phyloP scores from a whole-genome alignment of 768 basidiomycete genomes.

The Xerocomellus chrysenteron region DNA sequence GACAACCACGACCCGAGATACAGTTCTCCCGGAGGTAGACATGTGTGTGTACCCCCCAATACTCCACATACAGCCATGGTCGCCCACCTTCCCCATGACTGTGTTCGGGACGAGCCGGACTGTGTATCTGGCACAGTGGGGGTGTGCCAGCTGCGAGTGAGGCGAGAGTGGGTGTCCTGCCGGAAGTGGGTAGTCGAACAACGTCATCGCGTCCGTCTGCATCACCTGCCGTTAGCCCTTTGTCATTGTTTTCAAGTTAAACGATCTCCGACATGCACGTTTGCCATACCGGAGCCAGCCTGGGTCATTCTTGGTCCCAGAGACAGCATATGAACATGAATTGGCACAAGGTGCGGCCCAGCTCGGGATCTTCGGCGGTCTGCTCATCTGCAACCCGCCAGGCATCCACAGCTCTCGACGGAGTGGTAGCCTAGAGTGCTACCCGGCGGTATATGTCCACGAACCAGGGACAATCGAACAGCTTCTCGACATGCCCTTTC shows the following conservation, averaged over 20 bases:
- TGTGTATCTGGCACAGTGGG: constrained; percentile 3
- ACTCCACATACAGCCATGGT: constrained; percentile 8
- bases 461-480: no score
- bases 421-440: no score
- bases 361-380: no score
- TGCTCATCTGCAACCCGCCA: no score
- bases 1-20: constrained; percentile 41
- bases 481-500: no score
- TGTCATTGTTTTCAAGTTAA: neutral
- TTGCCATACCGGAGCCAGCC: constrained; percentile 14
- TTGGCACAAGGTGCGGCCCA: no score
- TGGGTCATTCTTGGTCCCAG: constrained; percentile 8
- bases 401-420: no score
- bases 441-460: no score
- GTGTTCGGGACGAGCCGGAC: neutral
- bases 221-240: neutral
- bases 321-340: neutral
- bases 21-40: constrained; percentile 44
- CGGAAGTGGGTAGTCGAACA: constrained; percentile 34
- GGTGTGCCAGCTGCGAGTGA: constrained; percentile 20
- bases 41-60: constrained; percentile 29
- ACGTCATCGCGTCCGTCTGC: constrained; percentile 37
- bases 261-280: constrained; percentile 30
- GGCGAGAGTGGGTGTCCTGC: constrained; percentile 13
- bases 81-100: neutral